Conservation (phyloP, 805 yeast species). For the Komagataella ulmi region DNA sequence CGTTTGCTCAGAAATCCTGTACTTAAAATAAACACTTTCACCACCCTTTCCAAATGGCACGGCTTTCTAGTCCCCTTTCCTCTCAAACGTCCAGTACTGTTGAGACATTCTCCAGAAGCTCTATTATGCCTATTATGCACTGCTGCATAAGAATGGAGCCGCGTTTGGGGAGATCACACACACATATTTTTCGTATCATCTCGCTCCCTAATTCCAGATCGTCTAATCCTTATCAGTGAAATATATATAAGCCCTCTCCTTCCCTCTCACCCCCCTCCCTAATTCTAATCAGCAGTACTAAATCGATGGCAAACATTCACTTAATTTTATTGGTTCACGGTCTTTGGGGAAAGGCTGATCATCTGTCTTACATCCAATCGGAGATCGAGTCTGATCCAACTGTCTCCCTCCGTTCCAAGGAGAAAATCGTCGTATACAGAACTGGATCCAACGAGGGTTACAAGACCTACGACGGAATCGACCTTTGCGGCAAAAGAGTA, state of each 20-base stretch:
- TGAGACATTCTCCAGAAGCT: not conserved
- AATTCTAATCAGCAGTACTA: not conserved
- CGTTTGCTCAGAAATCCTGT: no score
- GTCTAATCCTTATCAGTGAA: not conserved
- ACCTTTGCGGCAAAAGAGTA: slow-evolving; percentile 68
- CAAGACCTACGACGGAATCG: slow-evolving; percentile 78
- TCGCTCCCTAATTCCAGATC: not conserved
- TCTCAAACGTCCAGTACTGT: not conserved
- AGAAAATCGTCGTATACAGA: slow-evolving; percentile 27
- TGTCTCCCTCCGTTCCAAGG: slow-evolving; percentile 13
- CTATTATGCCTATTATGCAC: not conserved
- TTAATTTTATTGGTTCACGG: slow-evolving; percentile 15
- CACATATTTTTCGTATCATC: not conserved
- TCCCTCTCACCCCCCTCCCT: not conserved
- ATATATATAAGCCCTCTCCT: not conserved
- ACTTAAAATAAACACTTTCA: no score
- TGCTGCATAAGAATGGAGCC: not conserved
- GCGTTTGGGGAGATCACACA: not conserved
- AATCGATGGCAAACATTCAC: not conserved
- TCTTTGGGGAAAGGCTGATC: slow-evolving; percentile 67
- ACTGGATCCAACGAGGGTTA: slow-evolving; percentile 57
- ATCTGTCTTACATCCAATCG: slow-evolving; percentile 46
- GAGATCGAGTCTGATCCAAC: slow-evolving; percentile 23
- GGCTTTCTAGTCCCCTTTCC: not conserved
- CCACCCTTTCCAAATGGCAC: not conserved